Conservation (phyloP, 2,329 filamentous ascomycete species). For the Penicillium sclerotiorum region DNA sequence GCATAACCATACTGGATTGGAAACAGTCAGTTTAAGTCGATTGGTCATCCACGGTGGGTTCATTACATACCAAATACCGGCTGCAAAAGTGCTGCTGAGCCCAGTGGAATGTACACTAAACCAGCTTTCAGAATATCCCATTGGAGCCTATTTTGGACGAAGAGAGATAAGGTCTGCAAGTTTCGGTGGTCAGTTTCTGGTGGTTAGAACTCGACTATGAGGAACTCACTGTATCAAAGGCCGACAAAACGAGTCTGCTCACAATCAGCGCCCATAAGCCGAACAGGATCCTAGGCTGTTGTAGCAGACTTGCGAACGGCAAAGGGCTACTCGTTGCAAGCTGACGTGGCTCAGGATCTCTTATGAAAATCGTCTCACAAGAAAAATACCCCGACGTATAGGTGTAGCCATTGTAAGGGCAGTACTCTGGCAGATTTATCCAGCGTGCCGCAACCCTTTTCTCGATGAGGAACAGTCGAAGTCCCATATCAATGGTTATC, state of each 20-base stretch:
- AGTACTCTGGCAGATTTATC: neutral
- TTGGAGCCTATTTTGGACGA: conserved; percentile 54
- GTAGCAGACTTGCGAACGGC: conserved; percentile 12
- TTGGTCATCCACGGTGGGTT: too few relatives aligned
- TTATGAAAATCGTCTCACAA: neutral
- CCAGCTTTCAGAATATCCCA: conserved; percentile 60
- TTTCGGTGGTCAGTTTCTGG: conserved; percentile 12
- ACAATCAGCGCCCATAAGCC: conserved; percentile 59
- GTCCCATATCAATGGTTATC: conserved; percentile 60
- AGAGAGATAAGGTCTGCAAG: conserved; percentile 54
- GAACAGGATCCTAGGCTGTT: conserved; percentile 55
- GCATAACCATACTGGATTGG: too few relatives aligned
- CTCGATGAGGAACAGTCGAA: conserved; percentile 65
- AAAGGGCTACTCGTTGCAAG: neutral
- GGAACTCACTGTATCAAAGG: conserved; percentile 49
- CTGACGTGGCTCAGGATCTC: neutral
- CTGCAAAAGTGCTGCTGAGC: conserved; percentile 62
- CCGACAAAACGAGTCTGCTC: conserved; percentile 51
- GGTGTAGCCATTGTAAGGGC: conserved; percentile 42
- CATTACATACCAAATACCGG: conserved; percentile 55
- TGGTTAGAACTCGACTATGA: neutral
- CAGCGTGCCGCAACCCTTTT: conserved; percentile 57
- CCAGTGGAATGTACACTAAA: conserved; percentile 59
- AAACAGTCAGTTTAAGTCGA: too few relatives aligned
- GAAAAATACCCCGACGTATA: conserved; percentile 1